phyloP scores from a whole-genome alignment of 148 eudicot species.

The Rhododendron ovatum region DNA sequence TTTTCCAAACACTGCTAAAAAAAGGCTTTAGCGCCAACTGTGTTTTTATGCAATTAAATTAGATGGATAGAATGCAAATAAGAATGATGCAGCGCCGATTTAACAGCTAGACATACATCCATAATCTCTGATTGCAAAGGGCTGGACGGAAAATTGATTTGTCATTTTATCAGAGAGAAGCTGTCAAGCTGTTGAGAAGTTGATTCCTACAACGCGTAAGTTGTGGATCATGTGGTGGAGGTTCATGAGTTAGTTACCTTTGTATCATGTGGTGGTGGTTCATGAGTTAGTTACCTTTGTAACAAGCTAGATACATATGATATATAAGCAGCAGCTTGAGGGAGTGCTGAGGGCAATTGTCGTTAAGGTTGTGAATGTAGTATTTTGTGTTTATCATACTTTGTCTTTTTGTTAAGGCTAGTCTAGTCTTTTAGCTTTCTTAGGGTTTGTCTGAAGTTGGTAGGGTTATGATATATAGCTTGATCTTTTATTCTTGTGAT shows the following conservation, averaged over 20 bases:
- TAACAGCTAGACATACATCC: background rate
- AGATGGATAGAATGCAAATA: background rate
- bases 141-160: background rate
- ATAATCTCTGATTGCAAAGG: background rate
- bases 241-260: no score
- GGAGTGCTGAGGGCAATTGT: background rate
- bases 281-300: background rate
- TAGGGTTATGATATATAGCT: background rate
- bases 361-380: background rate
- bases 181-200: background rate
- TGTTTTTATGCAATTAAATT: background rate
- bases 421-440: background rate
- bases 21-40: background rate
- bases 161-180: background rate
- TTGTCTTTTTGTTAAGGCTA: background rate
- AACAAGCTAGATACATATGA: background rate
- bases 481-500: background rate
- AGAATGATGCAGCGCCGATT: background rate
- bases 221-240: background rate
- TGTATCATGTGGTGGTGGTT: background rate
- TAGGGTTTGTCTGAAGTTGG: background rate
- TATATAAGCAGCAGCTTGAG: background rate
- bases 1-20: background rate
- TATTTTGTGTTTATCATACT: background rate
- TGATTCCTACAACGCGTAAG: background rate